Conservation (phyloP, 768 basidiomycete genomes). For the Naganishia kalamii region DNA sequence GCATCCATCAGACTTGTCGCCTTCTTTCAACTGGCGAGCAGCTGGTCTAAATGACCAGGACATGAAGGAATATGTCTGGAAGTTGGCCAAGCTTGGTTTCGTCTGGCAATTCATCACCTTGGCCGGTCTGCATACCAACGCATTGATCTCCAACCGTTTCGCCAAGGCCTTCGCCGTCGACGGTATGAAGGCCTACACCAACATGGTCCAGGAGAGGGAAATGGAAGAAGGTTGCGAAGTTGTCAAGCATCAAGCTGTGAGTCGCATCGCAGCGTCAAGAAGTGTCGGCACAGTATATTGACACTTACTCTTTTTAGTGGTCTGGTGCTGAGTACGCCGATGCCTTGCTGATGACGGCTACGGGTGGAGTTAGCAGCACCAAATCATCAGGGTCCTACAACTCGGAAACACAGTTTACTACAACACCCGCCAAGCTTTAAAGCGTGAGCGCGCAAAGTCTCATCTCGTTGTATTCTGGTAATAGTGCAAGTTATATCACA, state of each 20-base stretch:
- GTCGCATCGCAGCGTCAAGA: slow-evolving; percentile 46
- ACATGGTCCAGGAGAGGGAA: slow-evolving; percentile 84
- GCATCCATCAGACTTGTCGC: slow-evolving; percentile 61
- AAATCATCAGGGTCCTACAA: slow-evolving; percentile 94
- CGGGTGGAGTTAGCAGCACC: slow-evolving; percentile 92
- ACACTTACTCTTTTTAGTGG: slow-evolving; percentile 57
- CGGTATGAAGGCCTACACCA: slow-evolving; percentile 99
- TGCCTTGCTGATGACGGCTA: slow-evolving; percentile 86
- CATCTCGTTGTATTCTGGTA: slow-evolving; percentile 1
- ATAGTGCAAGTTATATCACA: not conserved
- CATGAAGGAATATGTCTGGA: slow-evolving; percentile 57
- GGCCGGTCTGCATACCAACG: slow-evolving; percentile 93
- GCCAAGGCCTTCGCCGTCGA: slow-evolving; percentile 81
- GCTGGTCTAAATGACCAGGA: slow-evolving; percentile 78
- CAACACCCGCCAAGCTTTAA: slow-evolving; percentile 7
- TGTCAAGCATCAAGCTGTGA: slow-evolving; percentile 81
- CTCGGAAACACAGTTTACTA: slow-evolving; percentile 75
- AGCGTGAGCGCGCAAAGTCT: not conserved
- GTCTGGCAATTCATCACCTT: slow-evolving; percentile 98
- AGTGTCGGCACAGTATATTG: slow-evolving; percentile 28
- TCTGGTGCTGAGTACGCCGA: slow-evolving; percentile 91
- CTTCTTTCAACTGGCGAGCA: slow-evolving; percentile 62
- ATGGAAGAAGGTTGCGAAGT: slow-evolving; percentile 91
- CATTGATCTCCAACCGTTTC: slow-evolving; percentile 89
- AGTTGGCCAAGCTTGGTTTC: slow-evolving; percentile 85